phyloP scores from a whole-genome alignment of 371 early-diverging fungal species.

The Conidiobolus coronatus region DNA sequence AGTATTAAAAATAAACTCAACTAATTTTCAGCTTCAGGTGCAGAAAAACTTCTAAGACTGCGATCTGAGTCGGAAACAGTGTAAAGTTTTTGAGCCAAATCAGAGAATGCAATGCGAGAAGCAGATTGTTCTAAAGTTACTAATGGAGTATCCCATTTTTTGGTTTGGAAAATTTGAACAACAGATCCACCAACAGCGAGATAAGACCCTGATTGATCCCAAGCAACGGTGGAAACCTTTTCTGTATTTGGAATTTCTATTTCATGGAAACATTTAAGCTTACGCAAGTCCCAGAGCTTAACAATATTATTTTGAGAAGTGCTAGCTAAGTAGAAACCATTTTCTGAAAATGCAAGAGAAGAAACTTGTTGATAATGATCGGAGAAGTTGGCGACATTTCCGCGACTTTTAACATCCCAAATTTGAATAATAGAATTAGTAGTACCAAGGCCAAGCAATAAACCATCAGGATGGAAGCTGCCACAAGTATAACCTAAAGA shows the following conservation, averaged over 20 bases:
- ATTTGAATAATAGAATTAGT: constrained; percentile 46
- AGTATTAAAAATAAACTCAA: too few relatives aligned
- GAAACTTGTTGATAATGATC: constrained; percentile 43
- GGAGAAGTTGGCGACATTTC: constrained; percentile 41
- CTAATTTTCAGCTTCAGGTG: too few relatives aligned
- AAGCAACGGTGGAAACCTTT: constrained; percentile 32
- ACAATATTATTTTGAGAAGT: constrained; percentile 41
- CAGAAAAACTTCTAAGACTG: background rate
- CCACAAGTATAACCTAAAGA: constrained; percentile 31
- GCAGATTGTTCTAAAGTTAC: constrained; percentile 25
- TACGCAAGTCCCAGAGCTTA: constrained; percentile 79
- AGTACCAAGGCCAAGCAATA: constrained; percentile 63
- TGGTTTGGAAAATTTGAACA: constrained; percentile 35
- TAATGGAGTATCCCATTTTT: constrained; percentile 45
- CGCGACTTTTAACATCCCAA: constrained; percentile 63
- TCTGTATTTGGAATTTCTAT: constrained; percentile 31
- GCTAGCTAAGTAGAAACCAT: constrained; percentile 72
- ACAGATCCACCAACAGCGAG: constrained; percentile 46
- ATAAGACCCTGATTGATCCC: constrained; percentile 65
- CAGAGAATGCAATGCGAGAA: constrained; percentile 2
- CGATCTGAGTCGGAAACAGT: background rate
- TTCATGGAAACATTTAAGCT: constrained; percentile 44
- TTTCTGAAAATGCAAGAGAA: constrained; percentile 65
- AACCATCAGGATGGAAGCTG: constrained; percentile 82
- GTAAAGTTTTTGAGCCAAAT: background rate